Evolutionary conservation across 345 rosid species (phyloP), one percentile per base, ranked within the genome.

Genomic region (Gossypium mustelinum): DNA sequence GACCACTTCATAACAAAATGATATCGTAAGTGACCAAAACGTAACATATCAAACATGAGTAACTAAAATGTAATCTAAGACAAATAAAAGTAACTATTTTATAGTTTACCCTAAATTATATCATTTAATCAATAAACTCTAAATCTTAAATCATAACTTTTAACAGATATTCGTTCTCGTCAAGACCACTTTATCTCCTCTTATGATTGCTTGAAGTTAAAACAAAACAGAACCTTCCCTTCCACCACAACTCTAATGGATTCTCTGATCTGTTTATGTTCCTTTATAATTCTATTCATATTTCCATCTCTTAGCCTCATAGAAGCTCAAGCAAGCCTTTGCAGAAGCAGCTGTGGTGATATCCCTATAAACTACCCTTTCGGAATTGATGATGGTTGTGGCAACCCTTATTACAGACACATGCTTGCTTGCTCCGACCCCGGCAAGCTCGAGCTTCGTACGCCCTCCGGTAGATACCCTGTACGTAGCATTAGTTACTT

Each of bases 351-450:
- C 12, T 94, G 97, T 39, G 98, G 96, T 8, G 72, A 76, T 51
- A 87, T 93, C 73, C 91, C 88, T 0, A 89, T 93, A 72, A 82
- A 70, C 62, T 91, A 91, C 66, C 98, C 98, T 3, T 88, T 94
- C 27, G 86, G 90, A 27, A 84, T 94, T 62, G 97, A 90, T 39
- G 97, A 92, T 7, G 98, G 98, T 20, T 94, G 98, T 52, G 98
- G 98, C 43, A 90, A 90, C 74, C 93, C 93, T 41, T 90, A 88
- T 74, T 94, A 92, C 87, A 84, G 92, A 4, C 93, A 82, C 89
- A 85, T 92, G 83, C 95, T 94, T 11, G 73, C 84, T 17, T 94
- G 98, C 81, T 83, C 93, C 2, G 85, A 85, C 57, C 72, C 86
- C 3, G 86, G 84, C 62, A 72, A 57, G 18, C 92, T 92, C 13